These are phyloP conservation scores for Castanea crenata DNA, from an alignment of 306 rosid species.

Conservation along the genomic window DNA sequence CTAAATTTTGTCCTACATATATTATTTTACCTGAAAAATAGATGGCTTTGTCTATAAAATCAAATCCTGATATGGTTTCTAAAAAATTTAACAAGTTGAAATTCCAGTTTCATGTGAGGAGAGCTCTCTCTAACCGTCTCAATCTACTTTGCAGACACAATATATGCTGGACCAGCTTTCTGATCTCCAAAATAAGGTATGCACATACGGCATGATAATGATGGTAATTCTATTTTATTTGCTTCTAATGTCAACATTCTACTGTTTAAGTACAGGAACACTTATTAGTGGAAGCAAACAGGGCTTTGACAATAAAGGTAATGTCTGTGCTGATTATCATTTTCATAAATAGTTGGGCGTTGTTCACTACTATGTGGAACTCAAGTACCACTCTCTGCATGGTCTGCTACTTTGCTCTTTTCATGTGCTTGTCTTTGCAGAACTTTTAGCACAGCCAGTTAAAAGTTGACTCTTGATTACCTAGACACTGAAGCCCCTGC, in stretches of 20 bases:
- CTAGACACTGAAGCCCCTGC: neutral
- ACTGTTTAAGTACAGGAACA: conserved; percentile 61
- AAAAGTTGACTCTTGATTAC: neutral
- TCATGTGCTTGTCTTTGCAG: neutral
- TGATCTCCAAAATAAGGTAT: conserved; percentile 92
- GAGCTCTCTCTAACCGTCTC: neutral
- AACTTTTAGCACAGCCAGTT: neutral
- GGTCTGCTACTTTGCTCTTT: neutral
- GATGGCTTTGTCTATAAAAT: neutral
- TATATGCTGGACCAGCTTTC: conserved; percentile 88
- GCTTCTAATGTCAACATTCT: conserved; percentile 5
- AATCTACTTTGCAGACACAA: conserved; percentile 74
- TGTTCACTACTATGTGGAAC: neutral
- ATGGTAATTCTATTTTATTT: neutral
- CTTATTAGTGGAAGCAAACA: conserved; percentile 71
- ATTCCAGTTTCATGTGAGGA: neutral
- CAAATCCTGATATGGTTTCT: neutral
- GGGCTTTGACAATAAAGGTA: conserved; percentile 77
- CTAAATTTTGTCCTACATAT: no score
- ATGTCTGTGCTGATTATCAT: neutral
- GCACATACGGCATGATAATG: neutral
- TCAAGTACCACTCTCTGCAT: neutral
- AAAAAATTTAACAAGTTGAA: neutral
- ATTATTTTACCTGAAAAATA: neutral
- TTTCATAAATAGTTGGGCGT: neutral